Conservation (phyloP, 2,329 filamentous ascomycete genomes). For the Gaeumannomyces sp. region DNA sequence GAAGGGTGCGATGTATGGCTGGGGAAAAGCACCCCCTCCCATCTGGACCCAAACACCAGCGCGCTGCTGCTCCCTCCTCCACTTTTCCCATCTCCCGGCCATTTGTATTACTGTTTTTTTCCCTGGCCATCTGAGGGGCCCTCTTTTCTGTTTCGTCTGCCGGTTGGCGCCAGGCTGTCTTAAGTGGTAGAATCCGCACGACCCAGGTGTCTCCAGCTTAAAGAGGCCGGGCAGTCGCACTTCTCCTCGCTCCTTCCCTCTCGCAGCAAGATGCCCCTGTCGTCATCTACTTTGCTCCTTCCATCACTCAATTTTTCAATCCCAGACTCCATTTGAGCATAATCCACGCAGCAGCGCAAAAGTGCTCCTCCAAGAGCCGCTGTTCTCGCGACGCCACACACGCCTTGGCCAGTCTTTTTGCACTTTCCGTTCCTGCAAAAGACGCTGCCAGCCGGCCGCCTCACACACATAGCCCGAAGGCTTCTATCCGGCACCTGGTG, state of each 20-base stretch:
- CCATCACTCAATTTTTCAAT: background rate
- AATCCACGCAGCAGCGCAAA: background rate
- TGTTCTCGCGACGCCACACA: background rate
- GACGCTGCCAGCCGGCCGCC: background rate
- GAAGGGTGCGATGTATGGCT: background rate
- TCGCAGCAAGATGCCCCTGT: background rate
- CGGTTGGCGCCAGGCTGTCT: conserved; percentile 5
- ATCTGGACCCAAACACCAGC: background rate
- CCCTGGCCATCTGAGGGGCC: background rate
- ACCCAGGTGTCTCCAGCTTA: conserved; percentile 4
- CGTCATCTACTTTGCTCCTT: background rate
- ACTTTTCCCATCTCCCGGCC: conserved; percentile 1
- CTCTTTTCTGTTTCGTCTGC: background rate
- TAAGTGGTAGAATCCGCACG: conserved; percentile 2
- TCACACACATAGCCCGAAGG: background rate
- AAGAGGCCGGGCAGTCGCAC: conserved; percentile 7
- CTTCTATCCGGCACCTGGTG: background rate
- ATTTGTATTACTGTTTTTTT: background rate
- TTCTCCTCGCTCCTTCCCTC: background rate
- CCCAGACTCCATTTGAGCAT: background rate
- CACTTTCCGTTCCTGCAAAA: background rate
- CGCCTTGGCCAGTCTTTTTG: background rate
- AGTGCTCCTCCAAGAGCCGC: background rate
- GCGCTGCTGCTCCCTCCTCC: background rate
- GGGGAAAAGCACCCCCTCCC: background rate